Evolutionary conservation across 1,284 basidiomycete genomes (phyloP), one percentile per base, ranked within the genome.

Genomic region (Ceratobasidium sp.): DNA sequence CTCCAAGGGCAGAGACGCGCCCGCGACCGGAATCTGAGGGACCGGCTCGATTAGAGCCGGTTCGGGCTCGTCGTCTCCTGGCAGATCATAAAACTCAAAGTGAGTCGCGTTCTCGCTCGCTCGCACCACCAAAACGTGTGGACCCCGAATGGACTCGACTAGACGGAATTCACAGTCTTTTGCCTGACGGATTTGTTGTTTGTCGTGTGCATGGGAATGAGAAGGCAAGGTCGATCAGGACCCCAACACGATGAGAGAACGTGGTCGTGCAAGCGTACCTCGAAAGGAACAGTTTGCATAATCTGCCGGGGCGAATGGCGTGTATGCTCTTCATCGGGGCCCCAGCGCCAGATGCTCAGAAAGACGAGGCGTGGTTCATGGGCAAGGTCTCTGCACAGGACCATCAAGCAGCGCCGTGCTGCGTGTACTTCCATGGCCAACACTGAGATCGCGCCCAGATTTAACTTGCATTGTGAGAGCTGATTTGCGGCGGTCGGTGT

Each of bases 61-160:
- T 41, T 64, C 44, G 23, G 59, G 35, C 23, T 54, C 52, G 33
- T 54, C 57, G 7, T 52, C 2, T 65, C 46, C 46, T 54, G 48
- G 71, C 27, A 74, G 60, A 74, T 74, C 71, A 41, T 74, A 74
- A 46, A 74, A 74, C 59, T 74, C 71, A 38, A 74, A 54, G 60
- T 74, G 60, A 64, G 71, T 74, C 41, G 59, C 60, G 30, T 74
- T 38, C 48, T 74, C 60, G 59, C 59, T 65, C 27, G 71, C 71
- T 64, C 71, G 71, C 20, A 64, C 71, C 23, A 74, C 60, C n/a
- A 74, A 65, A 64, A 74, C 71, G 71, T 74, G 71, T 64, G 59
- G 71, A 50, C 71, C 71, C 59, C 60, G 59, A 18, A 50, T 55
- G 16, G 8, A 62, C 65, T 74, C 59, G 5, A 65, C 71, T 23